Evolutionary conservation across 371 early-diverging fungal genomes (phyloP), one percentile per base, ranked within the genome.

Genomic region (Batrachochytrium dendrobatidis): DNA sequence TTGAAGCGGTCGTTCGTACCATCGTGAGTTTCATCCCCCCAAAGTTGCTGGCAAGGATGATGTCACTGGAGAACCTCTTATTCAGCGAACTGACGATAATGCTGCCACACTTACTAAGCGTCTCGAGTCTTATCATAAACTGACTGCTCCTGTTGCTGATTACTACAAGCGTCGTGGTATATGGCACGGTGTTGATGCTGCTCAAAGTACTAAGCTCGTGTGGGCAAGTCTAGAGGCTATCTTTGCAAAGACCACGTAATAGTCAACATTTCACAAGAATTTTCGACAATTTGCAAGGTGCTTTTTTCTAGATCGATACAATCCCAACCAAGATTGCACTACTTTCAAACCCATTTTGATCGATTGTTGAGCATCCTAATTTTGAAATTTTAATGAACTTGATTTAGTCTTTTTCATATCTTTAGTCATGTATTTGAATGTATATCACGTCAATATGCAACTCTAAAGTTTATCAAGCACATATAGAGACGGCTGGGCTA

Each of bases 11-110:
- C 88, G 99, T 63, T 83, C 92, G 31, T 99, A 99, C 83, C 99
- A 99, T 85, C 87, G 72, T 69, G 85, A 90, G 71, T 98, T 98
- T 69, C 67, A 70, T 61, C 99, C 99, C 57, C 99, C 99, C 61
- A 95, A 95, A 85, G 79, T 79, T 43, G 56, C 83, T 29, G 87
- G 85, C 82, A 90, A 82, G 69, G 98, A 98, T 74, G 98, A 98
- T 73, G 69, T 91, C 53, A 99, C 99, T 65, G 92, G 96, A 60
- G 95, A 94, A 76, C 93, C 99, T 61, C 83, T 98, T 46, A 84
- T 96, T 59, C 94, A 92, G 72, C 88, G 99, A 58, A 87, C 93
- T 3, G 99, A 99, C 72, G 99, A 99, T 75, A 99, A 95, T 68
- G 95, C 85, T 59, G 92, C 85, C 43, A 88, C 96, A 18, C 83